phyloP scores from a whole-genome alignment of 2,329 filamentous ascomycete species.

The Colletotrichum sp. region DNA sequence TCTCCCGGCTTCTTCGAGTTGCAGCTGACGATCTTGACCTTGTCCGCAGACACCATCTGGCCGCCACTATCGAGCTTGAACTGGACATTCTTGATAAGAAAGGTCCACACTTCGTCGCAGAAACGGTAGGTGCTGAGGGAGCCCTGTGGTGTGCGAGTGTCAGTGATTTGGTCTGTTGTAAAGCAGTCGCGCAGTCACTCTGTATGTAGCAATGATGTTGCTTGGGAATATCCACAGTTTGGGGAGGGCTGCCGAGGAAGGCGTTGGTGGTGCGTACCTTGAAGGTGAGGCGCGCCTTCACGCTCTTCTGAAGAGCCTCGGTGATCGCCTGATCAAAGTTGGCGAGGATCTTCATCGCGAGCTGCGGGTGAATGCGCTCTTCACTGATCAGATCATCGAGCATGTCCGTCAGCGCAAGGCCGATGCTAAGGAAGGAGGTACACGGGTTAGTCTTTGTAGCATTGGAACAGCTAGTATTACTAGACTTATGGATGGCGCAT shows the following conservation, averaged over 20 bases:
- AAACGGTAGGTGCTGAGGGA: slow-evolving; percentile 98
- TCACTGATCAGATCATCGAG: slow-evolving; percentile 96
- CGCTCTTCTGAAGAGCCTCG: slow-evolving; percentile 88
- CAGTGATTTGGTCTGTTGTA: neutral
- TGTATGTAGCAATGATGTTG: neutral
- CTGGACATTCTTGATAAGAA: slow-evolving; percentile 97
- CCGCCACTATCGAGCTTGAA: slow-evolving; percentile 92
- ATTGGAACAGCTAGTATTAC: slow-evolving; percentile 27
- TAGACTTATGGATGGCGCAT: slow-evolving; percentile 34
- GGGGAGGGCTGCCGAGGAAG: neutral
- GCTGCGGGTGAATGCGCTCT: slow-evolving; percentile 93
- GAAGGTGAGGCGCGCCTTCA: slow-evolving; percentile 90
- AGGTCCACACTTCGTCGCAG: slow-evolving; percentile 99
- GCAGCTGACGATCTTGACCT: slow-evolving; percentile 98
- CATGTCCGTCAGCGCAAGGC: slow-evolving; percentile 90
- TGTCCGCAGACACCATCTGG: slow-evolving; percentile 79
- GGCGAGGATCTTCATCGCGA: slow-evolving; percentile 96
- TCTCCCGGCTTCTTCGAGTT: slow-evolving; percentile 77
- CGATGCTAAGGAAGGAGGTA: slow-evolving; percentile 68
- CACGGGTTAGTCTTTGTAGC: slow-evolving; percentile 21
- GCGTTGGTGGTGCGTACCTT: slow-evolving; percentile 71
- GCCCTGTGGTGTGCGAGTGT: slow-evolving; percentile 60
- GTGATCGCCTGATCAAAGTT: slow-evolving; percentile 96
- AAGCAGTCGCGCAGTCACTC: neutral
- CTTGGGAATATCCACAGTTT: neutral